phyloP scores from a whole-genome alignment of 1,139 yeast genomes.

The Yamadazyma diddensiae region DNA sequence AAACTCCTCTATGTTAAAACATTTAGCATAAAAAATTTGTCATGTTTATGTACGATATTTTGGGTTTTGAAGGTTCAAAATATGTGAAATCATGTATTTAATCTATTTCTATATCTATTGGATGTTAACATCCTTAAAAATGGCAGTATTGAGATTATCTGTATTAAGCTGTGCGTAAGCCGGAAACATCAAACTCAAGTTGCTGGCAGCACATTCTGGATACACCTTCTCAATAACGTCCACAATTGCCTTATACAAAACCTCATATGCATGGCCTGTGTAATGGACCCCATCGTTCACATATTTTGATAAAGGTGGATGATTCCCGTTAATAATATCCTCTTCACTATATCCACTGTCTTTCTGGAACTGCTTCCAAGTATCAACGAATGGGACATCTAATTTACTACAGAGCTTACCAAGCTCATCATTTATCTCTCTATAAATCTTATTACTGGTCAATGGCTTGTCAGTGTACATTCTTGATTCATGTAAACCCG shows the following conservation, averaged over 20 bases:
- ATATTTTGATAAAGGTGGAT: constrained; percentile 15
- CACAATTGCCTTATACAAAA: constrained; percentile 45
- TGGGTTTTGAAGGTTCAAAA: too few relatives aligned
- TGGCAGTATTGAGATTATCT: constrained; percentile 9
- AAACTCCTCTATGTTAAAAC: background rate
- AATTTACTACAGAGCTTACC: constrained; percentile 41
- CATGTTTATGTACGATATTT: too few relatives aligned
- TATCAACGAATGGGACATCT: constrained; percentile 50
- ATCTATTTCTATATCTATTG: background rate
- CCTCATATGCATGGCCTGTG: constrained; percentile 54
- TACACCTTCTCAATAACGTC: constrained; percentile 35
- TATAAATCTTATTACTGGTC: constrained; percentile 25
- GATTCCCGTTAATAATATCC: constrained; percentile 15
- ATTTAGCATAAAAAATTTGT: too few relatives aligned
- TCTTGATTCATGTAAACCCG: constrained; percentile 52
- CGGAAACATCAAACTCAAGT: constrained; percentile 30
- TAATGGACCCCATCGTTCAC: constrained; percentile 67
- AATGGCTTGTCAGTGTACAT: constrained; percentile 17
- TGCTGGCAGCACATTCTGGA: constrained; percentile 47
- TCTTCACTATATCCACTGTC: constrained; percentile 13
- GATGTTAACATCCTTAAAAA: background rate
- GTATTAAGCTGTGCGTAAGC: constrained; percentile 33
- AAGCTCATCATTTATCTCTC: constrained; percentile 50
- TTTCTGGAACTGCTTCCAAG: constrained; percentile 32
- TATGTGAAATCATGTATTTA: too few relatives aligned